Base-by-base conservation (phyloP, 371 early-diverging fungal genomes). In the Mortierella sp. region DNA sequence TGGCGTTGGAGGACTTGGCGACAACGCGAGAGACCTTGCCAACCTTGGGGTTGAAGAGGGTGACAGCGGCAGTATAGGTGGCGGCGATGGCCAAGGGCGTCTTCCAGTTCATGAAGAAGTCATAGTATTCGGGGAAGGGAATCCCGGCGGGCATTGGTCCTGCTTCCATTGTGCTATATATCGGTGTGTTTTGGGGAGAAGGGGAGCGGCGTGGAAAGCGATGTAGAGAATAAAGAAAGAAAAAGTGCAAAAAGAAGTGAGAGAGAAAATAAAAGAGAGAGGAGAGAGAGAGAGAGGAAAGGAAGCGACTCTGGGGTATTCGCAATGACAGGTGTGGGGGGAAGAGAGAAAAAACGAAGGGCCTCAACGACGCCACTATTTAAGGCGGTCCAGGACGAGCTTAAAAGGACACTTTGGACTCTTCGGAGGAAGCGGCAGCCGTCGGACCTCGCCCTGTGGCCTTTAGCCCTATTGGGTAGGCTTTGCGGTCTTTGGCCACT, bases 81-180 rank as follows among this genome's bases (percentile, higher is more conserved):
- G 85, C 72, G n/a, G 92, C 92, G 50, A 89, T 80, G 26, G 83
- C 83, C 60, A 92, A 19, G 12, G 94, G 93, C 18, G 89, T 87
- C 75, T 88, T 90, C 93, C 92, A 92, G 81, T 92, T 84, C 92
- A 92, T 91, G 57, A 90, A 82, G 72, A 89, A 75, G 63, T 88
- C 87, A 81, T 90, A 91, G 80, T 83, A 86, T 73, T 89, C 82
- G 37, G 89, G 86, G 67, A 85, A 89, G 4, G 88, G 91, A 50
- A 91, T 83, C 50, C 86, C 87, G 51, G 58, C 74, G 12, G 82
- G 81, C 67, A 80, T 80, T 7, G 80, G 70, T 74, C 64, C 74
- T 65, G 77, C 26, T 59, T 68, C 72, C 77, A 76, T 76, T 55
- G 59, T 56, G 11, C 14, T 11, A 19, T 64, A 18, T 58, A 29